These are phyloP conservation scores for Polygonum aviculare DNA, from an alignment of 148 eudicot genomes.

Conservation along the genomic window DNA sequence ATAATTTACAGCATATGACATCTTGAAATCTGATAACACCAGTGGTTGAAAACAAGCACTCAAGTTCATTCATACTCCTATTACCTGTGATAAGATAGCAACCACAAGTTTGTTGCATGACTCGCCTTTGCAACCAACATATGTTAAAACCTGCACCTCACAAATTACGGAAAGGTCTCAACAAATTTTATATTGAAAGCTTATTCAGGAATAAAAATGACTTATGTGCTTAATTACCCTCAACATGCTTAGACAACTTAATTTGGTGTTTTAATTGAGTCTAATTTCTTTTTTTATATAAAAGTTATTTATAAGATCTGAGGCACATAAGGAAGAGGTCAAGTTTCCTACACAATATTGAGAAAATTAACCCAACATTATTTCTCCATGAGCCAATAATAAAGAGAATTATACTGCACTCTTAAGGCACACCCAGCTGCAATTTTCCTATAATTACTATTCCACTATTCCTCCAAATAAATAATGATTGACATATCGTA, in stretches of 20 bases:
- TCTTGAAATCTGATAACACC: background rate
- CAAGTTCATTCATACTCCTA: background rate
- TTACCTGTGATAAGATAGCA: constrained; percentile 71
- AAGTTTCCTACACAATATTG: background rate
- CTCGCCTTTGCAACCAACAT: constrained; percentile 52
- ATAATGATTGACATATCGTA: background rate
- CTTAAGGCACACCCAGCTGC: background rate
- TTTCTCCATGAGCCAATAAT: background rate
- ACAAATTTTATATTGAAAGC: background rate
- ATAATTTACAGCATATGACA: background rate
- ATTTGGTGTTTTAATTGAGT: background rate
- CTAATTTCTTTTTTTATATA: background rate
- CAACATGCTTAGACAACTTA: background rate
- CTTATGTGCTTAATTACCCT: background rate
- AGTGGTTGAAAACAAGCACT: background rate
- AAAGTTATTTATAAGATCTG: background rate
- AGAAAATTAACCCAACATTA: background rate
- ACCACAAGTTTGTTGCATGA: constrained; percentile 73
- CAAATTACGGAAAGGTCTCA: constrained; percentile 7
- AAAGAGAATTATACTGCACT: background rate
- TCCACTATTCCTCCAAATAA: background rate
- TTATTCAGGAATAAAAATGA: background rate
- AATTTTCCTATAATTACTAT: background rate
- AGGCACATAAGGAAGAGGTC: background rate
- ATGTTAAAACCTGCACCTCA: constrained; percentile 65